These are phyloP conservation scores for Orbilia javanica DNA, from an alignment of 2,329 filamentous ascomycete genomes.

Conservation along the genomic window DNA sequence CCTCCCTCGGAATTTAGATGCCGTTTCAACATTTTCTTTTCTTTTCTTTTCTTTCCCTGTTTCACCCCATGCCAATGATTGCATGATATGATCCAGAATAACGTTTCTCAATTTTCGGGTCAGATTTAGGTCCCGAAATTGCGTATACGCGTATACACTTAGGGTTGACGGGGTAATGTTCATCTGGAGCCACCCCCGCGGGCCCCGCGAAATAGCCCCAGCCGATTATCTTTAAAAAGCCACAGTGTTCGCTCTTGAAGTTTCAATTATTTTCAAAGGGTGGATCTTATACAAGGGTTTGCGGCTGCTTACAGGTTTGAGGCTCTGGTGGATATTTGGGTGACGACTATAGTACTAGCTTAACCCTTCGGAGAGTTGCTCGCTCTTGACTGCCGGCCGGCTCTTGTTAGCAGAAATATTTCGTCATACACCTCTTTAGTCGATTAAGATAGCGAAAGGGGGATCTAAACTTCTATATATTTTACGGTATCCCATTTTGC, in stretches of 20 bases:
- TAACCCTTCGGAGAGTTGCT: neutral
- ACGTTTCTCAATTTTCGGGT: slow-evolving; percentile 23
- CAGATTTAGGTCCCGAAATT: slow-evolving; percentile 15
- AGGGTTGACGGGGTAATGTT: neutral
- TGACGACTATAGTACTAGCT: neutral
- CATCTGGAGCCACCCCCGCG: neutral
- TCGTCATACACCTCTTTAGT: neutral
- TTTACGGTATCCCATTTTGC: too few relatives aligned
- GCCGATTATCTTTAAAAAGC: slow-evolving; percentile 10
- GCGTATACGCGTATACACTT: slow-evolving; percentile 19
- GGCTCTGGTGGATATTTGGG: neutral
- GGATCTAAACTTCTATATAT: neutral
- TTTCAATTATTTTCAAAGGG: neutral
- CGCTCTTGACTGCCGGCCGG: neutral
- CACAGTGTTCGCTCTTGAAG: slow-evolving; percentile 30
- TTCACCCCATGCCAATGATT: neutral
- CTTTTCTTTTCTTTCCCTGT: neutral
- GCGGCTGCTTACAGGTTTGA: neutral
- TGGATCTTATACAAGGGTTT: neutral
- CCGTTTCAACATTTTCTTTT: neutral
- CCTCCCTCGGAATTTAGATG: neutral
- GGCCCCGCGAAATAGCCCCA: slow-evolving; percentile 3
- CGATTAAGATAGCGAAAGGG: neutral
- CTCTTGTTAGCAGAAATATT: neutral
- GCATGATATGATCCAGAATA: neutral